Conservation (phyloP, 2,329 filamentous ascomycete species). For the Raffaelea deltoideospora region DNA sequence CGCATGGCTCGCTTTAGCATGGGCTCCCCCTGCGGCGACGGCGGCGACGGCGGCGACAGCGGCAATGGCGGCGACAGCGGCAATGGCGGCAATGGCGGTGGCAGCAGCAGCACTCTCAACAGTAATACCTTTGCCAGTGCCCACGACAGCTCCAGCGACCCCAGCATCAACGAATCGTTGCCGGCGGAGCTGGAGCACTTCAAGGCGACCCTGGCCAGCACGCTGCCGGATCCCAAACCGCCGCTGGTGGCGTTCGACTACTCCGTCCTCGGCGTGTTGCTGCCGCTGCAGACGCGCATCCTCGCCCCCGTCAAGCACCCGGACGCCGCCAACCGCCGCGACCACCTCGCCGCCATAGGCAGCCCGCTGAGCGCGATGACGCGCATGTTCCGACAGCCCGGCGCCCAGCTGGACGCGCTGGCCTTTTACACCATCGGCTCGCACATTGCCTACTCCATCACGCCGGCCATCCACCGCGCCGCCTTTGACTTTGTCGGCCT, state of each 20-base stretch:
- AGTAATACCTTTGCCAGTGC: too few species aligned
- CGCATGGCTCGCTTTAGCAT: conserved; percentile 43
- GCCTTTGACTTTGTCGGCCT: conserved; percentile 52
- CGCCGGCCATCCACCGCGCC: conserved; percentile 57
- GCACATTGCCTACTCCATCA: conserved; percentile 53
- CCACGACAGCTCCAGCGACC: too few species aligned
- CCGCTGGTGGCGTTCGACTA: conserved; percentile 33
- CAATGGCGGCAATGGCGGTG: too few species aligned
- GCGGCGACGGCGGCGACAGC: conserved; percentile 29
- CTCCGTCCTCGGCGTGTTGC: conserved; percentile 26
- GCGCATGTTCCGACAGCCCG: conserved; percentile 44
- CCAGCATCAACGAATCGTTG: too few species aligned
- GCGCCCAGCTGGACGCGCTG: conserved; percentile 47
- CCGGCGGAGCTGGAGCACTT: conserved; percentile 32
- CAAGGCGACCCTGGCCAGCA: conserved; percentile 26
- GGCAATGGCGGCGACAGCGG: too few species aligned
- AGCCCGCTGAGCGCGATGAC: conserved; percentile 42
- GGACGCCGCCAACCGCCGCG: conserved; percentile 22
- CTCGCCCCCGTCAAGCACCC: conserved; percentile 38
- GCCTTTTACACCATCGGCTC: conserved; percentile 55
- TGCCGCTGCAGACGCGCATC: conserved; percentile 27
- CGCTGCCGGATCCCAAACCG: conserved; percentile 29
- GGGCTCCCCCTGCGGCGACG: conserved; percentile 29
- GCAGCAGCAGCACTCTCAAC: too few species aligned
- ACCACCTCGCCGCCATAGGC: conserved; percentile 30